Evolutionary conservation across 1,139 yeast species (phyloP), one percentile per base, ranked within the genome.

Genomic region (Geotrichum restrictum): DNA sequence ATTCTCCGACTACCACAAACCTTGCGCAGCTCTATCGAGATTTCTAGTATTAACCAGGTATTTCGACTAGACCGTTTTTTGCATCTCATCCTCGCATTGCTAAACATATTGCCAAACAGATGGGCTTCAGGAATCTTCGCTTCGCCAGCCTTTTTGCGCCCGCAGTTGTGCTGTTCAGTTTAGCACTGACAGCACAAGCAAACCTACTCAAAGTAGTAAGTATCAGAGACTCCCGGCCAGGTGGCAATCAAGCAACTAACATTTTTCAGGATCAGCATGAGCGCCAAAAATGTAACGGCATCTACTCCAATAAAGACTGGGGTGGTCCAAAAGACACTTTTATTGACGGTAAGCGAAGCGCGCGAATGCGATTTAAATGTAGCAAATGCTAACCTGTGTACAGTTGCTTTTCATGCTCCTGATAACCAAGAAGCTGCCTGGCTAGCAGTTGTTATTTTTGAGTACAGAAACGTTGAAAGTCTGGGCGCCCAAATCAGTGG

Each of bases 241-340:
- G 34, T n/a, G n/a, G n/a, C n/a, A n/a, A n/a, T n/a, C n/a, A n/a
- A n/a, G 41, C 41, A 5, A 2, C 24, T 39, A 36, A 43, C 37
- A 31, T 43, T 14, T 8, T 46, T 33, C 33, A 53, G 56, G 47
- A 53, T 36, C 27, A 43, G n/a, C 19, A 47, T 18, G 22, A 43
- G 18, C 52, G 84, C 19, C 94, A 87, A 64, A 81, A 81, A 29
- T 93, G 98, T 69, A 78, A 91, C 10, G 98, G 98, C 39, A 82
- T 93, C 80, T 93, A 91, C 70, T 79, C 93, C 51, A 85, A 83
- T 62, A 76, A 81, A 48, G 96, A 91, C 66, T 88, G 95, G 93
- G 86, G 88, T 48, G 98, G 98, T 41, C 75, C 79, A n/a, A 53
- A 53, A 7, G 69, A 69, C 51, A 62, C 74, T 16, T 65, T 59